Base-by-base conservation (phyloP, 1,139 yeast genomes). In the Lodderomyces metapsilosis region DNA sequence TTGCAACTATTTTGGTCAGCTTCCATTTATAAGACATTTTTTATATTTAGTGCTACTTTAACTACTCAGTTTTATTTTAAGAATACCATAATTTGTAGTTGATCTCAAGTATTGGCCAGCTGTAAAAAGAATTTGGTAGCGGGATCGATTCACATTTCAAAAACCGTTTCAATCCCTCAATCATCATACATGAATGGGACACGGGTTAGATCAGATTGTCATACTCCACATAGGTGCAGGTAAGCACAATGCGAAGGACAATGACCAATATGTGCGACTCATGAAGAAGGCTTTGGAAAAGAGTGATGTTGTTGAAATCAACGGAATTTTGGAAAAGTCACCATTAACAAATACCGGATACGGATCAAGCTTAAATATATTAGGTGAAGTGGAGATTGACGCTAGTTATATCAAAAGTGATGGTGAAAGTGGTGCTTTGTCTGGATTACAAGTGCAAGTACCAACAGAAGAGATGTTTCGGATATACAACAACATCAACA, bases 361-460 rank as follows among this genome's bases (percentile, higher is more conserved):
- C 39, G 85, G 85, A 1, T 73, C 84, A 1, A 74, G 78, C 13
- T 57, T 79, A 41, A 74, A 75, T 45, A 43, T 60, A 9, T 44
- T 54, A 2, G 84, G 84, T 0, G 43, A 57, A 3, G 80, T 78
- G 0, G 78, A 74, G 45, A 76, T 82, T 49, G 87, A 80, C 54
- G 76, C 79, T 1, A 60, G 73, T 45, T 59, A 64, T 31, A 51
- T 70, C 7, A 43, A 43, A 17, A 33, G 34, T 18, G 24, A 39
- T 34, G 20, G 34, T 2, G 34, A 17, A n/a, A 5, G 8, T 8
- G 62, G 68, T 1, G 47, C 63, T 1, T 40, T 64, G 38, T 52
- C 53, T 21, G 66, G 64, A 15, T 54, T 69, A 13, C 44, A 50
- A 27, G 21, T 39, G 25, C 41, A 34, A 11, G 44, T 45, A 22